A percentile compares a stretch with the other conserved stretches of the same genome.
phyloP scores from a whole-genome alignment of 2,329 filamentous ascomycete species.

The Aciculosporium take region DNA sequence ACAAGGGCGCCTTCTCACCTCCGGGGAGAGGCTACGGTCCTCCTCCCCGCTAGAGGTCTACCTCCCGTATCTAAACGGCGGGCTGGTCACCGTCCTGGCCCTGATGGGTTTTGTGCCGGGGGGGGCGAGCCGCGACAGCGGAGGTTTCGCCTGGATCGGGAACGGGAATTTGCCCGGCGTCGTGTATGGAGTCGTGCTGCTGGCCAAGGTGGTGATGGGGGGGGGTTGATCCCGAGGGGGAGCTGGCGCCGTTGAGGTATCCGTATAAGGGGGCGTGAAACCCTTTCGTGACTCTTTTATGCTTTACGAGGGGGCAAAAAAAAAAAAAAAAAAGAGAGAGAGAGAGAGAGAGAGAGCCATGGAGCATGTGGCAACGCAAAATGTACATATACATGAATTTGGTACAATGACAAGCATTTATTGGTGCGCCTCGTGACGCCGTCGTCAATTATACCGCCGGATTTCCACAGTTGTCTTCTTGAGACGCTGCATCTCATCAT shows the following conservation, averaged over 20 bases:
- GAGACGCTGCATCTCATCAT: background rate
- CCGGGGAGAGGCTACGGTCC: too few relatives aligned
- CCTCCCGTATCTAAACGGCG: constrained; percentile 46
- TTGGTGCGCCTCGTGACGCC: too few relatives aligned
- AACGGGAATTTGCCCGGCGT: constrained; percentile 39
- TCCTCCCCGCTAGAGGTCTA: constrained; percentile 38
- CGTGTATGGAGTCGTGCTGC: constrained; percentile 46
- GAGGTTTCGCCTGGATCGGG: constrained; percentile 24
- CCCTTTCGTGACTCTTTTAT: background rate
- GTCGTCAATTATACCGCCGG: too few relatives aligned
- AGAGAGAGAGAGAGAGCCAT: background rate
- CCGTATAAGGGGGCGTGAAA: constrained; percentile 50
- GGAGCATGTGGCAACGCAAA: background rate
- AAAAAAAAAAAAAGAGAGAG: too few relatives aligned
- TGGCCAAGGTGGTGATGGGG: constrained; percentile 51
- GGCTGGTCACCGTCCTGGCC: constrained; percentile 37
- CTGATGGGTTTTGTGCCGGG: constrained; percentile 28
- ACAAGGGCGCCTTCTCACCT: constrained; percentile 7
- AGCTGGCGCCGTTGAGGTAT: constrained; percentile 48
- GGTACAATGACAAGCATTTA: too few relatives aligned
- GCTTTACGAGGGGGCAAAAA: too few relatives aligned
- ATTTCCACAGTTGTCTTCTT: background rate
- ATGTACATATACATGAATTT: too few relatives aligned
- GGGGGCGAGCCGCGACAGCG: constrained; percentile 12
- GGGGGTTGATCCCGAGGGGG: constrained; percentile 52